Evolutionary conservation across 345 rosid genomes (phyloP), one percentile per base, ranked within the genome.

Genomic region (Arabis alpina): DNA sequence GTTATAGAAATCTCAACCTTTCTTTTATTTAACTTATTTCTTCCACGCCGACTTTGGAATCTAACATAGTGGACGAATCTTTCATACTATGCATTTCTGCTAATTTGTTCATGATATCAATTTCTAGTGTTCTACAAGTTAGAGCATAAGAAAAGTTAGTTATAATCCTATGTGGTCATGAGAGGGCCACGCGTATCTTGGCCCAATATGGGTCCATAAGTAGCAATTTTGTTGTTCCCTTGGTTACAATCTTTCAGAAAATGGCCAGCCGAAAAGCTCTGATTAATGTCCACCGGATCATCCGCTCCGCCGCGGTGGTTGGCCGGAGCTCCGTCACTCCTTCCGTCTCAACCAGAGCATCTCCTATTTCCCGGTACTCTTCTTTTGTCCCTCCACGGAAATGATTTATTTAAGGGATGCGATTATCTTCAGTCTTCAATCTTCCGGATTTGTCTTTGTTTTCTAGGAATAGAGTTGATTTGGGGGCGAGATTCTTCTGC

Each of bases 191-290:
- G 23, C 23, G 23, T 19, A 32, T 11, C 32, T n/a, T 45, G 50
- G 70, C 64, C 69, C 70, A 72, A 32, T 30, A 62, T 9, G 36
- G 36, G 34, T 42, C 65, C 59, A 28, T 65, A 47, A 54, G 54
- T 53, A 43, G 1, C 51, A 40, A 36, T 61, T 71, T 60, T 60
- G 2, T 14, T 32, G 3, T 25, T 25, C 19, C 6, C 16, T 59
- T 70, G n/a, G 15, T 6, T 40, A 36, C 75, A 37, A 11, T 70
- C 3, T 42, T 47, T 25, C 8, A 8, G 36, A 25, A 4, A 67
- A 82, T 82, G 88, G 77, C 82, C 41, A 68, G 53, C 76, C 72
- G 88, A 67, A 82, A 80, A 77, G 82, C 83, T 34, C 47, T 86
- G 39, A 51, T 77, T 4, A 70, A 78, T 72, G 77, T 28, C 68